Percentiles rank a stretch among this genome's conserved stretches.
Evolutionary conservation across 495 filamentous ascomycete genomes (phyloP).

Genomic region (Jackrogersella minutella): DNA sequence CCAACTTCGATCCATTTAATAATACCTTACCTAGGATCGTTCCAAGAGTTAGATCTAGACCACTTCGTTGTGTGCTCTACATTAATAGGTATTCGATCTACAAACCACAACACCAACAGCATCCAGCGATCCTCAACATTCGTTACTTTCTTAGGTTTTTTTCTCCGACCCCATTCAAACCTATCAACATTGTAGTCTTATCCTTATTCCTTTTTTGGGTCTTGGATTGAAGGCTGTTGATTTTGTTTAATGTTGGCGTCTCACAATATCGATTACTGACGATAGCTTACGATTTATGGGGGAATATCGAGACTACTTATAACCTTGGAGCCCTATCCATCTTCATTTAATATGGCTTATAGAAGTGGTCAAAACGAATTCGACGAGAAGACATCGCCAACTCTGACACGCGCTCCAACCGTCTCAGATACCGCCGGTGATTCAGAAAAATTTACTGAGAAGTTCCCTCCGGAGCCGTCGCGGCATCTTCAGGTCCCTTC

Average conservation of each 20-base stretch:
- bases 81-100: constrained; percentile 4
- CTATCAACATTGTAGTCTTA: not conserved
- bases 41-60: constrained; percentile 28
- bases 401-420: constrained; percentile 36
- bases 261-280: not conserved
- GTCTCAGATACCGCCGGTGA: constrained; percentile 40
- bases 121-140: constrained; percentile 13
- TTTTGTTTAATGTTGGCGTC: not conserved
- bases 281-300: not conserved
- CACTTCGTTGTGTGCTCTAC: constrained; percentile 36
- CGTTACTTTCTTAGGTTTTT: constrained; percentile 16
- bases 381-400: constrained; percentile 40
- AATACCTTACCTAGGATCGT: constrained; percentile 15
- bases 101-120: constrained; percentile 10
- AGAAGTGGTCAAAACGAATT: constrained; percentile 18
- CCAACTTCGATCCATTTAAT: constrained; percentile 27
- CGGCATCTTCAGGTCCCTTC: constrained; percentile 34
- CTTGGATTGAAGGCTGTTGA: not conserved
- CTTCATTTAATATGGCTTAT: constrained; percentile 27
- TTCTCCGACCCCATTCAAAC: not conserved
- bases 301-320: not conserved
- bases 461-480: constrained; percentile 28
- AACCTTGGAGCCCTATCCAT: not conserved
- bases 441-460: constrained; percentile 30
- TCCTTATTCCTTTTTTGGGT: not conserved